Percentiles rank a stretch among this genome's conserved stretches.
These are phyloP conservation scores for Acanthamoeba healyi DNA, from an alignment of 208 protist species.

Conservation along the genomic window DNA sequence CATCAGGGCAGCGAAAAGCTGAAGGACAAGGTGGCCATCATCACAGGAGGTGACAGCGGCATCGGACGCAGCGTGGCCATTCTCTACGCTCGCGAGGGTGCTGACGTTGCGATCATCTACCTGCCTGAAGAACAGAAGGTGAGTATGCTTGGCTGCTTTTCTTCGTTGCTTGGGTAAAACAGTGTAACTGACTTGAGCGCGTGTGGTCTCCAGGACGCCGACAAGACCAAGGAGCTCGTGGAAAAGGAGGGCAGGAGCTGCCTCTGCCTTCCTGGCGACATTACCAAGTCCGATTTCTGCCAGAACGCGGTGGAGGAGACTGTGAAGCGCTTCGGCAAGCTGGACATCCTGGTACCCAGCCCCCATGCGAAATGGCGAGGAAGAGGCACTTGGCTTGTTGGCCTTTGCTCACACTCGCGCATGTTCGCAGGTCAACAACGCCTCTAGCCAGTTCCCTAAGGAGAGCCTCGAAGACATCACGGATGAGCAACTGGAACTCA, in stretches of 20 bases:
- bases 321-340: conserved; percentile 71
- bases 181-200: too few species aligned
- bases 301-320: conserved; percentile 76
- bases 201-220: conserved; percentile 77
- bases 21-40: conserved; percentile 76
- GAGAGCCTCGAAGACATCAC: conserved; percentile 81
- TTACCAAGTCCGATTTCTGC: conserved; percentile 79
- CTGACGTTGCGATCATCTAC: conserved; percentile 85
- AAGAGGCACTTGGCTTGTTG: too few species aligned
- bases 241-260: conserved; percentile 82
- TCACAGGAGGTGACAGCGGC: conserved; percentile 86
- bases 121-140: conserved; percentile 68
- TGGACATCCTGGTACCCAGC: conserved; percentile 77
- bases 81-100: conserved; percentile 84
- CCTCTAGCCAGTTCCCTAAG: conserved; percentile 67
- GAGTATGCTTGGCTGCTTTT: not conserved
- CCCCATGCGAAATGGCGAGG: too few species aligned
- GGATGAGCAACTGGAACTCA: conserved; percentile 80
- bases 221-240: conserved; percentile 80
- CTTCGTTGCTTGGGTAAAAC: too few species aligned
- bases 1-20: conserved; percentile 61
- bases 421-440: conserved; percentile 81
- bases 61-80: conserved; percentile 85
- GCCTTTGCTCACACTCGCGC: too few species aligned
- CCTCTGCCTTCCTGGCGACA: conserved; percentile 78